phyloP scores from a whole-genome alignment of 2,329 filamentous ascomycete species.

The Claviceps pazoutovae region DNA sequence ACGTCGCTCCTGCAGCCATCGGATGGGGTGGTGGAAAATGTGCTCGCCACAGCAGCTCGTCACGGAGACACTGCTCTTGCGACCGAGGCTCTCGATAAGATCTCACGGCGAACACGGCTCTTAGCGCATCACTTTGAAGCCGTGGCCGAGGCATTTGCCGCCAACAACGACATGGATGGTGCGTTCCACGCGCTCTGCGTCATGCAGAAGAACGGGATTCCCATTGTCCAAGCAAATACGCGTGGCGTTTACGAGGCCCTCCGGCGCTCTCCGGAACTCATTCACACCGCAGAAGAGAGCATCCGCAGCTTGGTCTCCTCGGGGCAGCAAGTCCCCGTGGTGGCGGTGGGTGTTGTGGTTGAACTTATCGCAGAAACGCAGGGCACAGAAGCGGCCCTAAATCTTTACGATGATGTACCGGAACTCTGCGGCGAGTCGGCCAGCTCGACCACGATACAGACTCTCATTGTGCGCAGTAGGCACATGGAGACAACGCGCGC shows the following conservation, averaged over 20 bases:
- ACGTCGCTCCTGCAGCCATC: conserved; percentile 28
- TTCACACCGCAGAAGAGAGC: conserved; percentile 37
- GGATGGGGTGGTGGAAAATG: conserved; percentile 50
- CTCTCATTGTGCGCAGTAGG: conserved; percentile 17
- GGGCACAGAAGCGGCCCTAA: conserved; percentile 18
- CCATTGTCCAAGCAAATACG: conserved; percentile 47
- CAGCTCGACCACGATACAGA: conserved; percentile 14
- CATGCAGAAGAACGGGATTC: conserved; percentile 44
- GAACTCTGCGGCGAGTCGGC: conserved; percentile 16
- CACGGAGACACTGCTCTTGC: conserved; percentile 55
- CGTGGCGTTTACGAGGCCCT: conserved; percentile 47
- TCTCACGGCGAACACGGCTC: conserved; percentile 31
- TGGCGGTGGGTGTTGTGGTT: conserved; percentile 20
- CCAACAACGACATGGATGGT: conserved; percentile 42
- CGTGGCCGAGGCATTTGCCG: conserved; percentile 57
- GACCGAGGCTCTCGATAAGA: conserved; percentile 49
- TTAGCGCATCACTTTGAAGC: conserved; percentile 64
- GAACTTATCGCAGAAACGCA: conserved; percentile 18
- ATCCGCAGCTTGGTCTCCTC: conserved; percentile 37
- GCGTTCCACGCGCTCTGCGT: conserved; percentile 59
- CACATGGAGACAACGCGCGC: conserved; percentile 12
- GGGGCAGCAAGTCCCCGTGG: conserved; percentile 23
- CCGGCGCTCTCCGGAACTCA: conserved; percentile 27
- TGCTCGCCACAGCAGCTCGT: conserved; percentile 58
- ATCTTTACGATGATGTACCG: conserved; percentile 18